Evolutionary conservation across 148 eudicot species (phyloP).

Genomic region (Rhododendron kiyosumense): DNA sequence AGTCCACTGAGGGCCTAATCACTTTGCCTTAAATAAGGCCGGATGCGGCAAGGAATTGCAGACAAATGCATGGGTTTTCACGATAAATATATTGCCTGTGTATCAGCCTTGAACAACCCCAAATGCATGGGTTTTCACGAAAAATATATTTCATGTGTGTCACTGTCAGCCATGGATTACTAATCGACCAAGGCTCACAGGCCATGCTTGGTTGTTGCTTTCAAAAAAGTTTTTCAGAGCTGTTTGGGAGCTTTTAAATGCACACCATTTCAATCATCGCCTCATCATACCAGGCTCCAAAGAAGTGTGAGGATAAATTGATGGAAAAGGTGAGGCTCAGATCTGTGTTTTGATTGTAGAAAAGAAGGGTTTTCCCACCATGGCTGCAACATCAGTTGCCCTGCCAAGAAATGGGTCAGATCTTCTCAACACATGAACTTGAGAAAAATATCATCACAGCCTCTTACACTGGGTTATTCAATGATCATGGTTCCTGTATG

Average conservation of each 20-base stretch:
- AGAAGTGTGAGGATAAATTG: neutral
- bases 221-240: neutral
- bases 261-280: neutral
- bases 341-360: neutral
- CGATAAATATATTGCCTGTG: too few species aligned
- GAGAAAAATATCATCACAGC: neutral
- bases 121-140: neutral
- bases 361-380: neutral
- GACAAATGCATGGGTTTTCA: slow-evolving; percentile 18
- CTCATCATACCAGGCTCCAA: neutral
- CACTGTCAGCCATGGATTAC: neutral
- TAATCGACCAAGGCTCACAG: neutral
- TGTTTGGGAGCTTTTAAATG: neutral
- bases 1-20: slow-evolving; percentile 59
- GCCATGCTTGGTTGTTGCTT: neutral
- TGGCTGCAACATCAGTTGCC: neutral
- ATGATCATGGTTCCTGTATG: neutral
- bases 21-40: slow-evolving; percentile 38
- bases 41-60: slow-evolving; percentile 44
- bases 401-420: neutral
- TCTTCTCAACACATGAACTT: neutral
- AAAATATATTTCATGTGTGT: neutral
- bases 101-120: neutral
- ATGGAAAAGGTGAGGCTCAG: neutral
- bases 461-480: neutral